Conservation (phyloP, 768 basidiomycete genomes). For the Scleroderma bovista region DNA sequence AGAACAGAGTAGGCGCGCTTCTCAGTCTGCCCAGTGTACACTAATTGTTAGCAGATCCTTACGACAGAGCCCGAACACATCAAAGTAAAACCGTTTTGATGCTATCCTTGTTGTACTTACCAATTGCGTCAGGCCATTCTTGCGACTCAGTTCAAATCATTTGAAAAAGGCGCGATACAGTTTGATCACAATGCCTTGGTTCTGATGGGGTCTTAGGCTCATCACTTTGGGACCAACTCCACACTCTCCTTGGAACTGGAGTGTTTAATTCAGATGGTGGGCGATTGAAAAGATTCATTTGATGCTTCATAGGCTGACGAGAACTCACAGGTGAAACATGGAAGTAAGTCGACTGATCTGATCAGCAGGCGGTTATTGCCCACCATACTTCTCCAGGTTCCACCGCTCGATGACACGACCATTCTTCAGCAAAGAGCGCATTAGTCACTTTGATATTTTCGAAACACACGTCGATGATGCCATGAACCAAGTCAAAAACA, state of each 20-base stretch:
- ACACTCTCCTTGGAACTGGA: conserved; percentile 42
- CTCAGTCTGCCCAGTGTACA: not conserved
- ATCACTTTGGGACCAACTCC: conserved; percentile 4
- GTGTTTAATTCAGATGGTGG: conserved; percentile 39
- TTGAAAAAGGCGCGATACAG: conserved; percentile 32
- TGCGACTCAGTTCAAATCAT: conserved; percentile 40
- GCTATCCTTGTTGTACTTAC: not conserved
- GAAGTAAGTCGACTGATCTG: conserved; percentile 37
- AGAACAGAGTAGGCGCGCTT: not conserved
- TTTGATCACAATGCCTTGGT: conserved; percentile 1
- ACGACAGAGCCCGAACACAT: conserved; percentile 46
- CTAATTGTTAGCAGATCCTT: conserved; percentile 29
- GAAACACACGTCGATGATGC: conserved; percentile 32
- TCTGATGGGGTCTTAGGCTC: conserved; percentile 2
- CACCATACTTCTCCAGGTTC: conserved; percentile 21
- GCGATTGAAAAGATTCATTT: not conserved
- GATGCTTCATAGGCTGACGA: not conserved
- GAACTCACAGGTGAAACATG: conserved; percentile 27
- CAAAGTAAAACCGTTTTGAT: conserved; percentile 24
- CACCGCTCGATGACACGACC: conserved; percentile 40
- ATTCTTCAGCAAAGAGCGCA: conserved; percentile 36
- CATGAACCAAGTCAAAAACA: conserved; percentile 27
- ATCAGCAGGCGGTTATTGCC: conserved; percentile 13
- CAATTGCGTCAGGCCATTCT: conserved; percentile 31
- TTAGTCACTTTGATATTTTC: conserved; percentile 37